Percentiles rank a stretch among this genome's conserved stretches.
Evolutionary conservation across 768 basidiomycete genomes (phyloP).

Genomic region (Nevesoporus exiguus): DNA sequence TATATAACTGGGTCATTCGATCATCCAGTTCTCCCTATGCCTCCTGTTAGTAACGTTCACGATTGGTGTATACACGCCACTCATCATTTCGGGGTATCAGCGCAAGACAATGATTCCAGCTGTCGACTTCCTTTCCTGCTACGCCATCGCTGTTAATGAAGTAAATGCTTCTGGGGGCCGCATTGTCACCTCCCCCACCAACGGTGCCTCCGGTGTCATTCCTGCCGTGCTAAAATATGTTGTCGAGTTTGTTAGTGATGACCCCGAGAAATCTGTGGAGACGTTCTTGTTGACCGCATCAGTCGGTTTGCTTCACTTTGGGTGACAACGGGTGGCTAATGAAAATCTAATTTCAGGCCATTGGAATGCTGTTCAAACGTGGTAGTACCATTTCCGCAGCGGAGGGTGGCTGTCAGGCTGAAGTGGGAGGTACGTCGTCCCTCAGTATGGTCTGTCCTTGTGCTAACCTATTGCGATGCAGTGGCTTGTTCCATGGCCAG

Average conservation of each 20-base stretch:
- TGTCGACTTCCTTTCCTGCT: constrained; percentile 90
- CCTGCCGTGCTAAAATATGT: constrained; percentile 91
- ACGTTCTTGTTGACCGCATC: constrained; percentile 90
- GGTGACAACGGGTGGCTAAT: constrained; percentile 1
- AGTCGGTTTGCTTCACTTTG: constrained; percentile 40
- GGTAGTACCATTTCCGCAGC: constrained; percentile 97
- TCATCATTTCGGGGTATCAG: constrained; percentile 34
- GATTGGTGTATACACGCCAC: not conserved
- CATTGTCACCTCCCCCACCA: constrained; percentile 93
- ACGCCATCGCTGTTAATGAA: constrained; percentile 94
- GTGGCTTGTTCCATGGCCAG: constrained; percentile 97
- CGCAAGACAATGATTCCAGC: constrained; percentile 86
- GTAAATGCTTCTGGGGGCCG: constrained; percentile 91
- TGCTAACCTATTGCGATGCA: constrained; percentile 18
- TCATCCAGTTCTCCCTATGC: constrained; percentile 77
- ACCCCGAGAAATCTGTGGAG: constrained; percentile 80
- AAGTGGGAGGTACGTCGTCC: constrained; percentile 72
- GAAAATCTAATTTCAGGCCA: constrained; percentile 47
- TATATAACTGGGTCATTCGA: constrained; percentile 73
- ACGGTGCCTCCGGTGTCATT: constrained; percentile 92
- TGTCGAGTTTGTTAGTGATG: constrained; percentile 88
- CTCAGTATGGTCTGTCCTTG: not conserved
- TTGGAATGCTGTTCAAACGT: constrained; percentile 95
- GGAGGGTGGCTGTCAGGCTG: constrained; percentile 93
- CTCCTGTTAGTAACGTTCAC: constrained; percentile 54